phyloP scores from a whole-genome alignment of 108 stramenopile genomes.

The Skeletonema potamos region DNA sequence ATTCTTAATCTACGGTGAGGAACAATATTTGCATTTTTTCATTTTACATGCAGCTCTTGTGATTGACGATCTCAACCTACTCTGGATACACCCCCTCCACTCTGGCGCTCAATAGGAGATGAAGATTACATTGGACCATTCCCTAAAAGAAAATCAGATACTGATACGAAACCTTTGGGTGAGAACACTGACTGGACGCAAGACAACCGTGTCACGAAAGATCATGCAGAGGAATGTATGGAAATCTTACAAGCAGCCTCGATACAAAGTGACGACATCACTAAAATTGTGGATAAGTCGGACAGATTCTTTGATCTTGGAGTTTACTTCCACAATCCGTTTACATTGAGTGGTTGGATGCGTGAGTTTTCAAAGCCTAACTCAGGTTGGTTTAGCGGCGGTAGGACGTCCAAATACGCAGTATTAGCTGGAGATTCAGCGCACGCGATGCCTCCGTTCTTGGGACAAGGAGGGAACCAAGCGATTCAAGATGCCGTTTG shows the following conservation, averaged over 20 bases:
- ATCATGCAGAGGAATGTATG: conserved; percentile 27
- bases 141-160: conserved; percentile 25
- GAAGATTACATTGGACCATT: conserved; percentile 77
- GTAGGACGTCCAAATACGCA: conserved; percentile 21
- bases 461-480: conserved; percentile 97
- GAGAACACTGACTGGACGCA: conserved; percentile 80
- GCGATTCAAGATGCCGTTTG: conserved; percentile 89
- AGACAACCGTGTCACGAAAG: conserved; percentile 35
- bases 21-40: too few relatives aligned
- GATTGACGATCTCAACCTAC: too few relatives aligned
- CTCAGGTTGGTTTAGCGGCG: conserved; percentile 1
- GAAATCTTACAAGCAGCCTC: conserved; percentile 21
- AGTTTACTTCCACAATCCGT: conserved; percentile 87
- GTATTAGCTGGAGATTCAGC: conserved; percentile 90
- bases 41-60: too few relatives aligned
- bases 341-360: conserved; percentile 66
- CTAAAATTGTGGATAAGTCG: conserved; percentile 45
- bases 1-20: conserved; percentile 62
- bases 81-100: too few relatives aligned
- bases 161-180: conserved; percentile 13
- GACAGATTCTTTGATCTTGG: conserved; percentile 77
- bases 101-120: too few relatives aligned
- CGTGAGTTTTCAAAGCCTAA: conserved; percentile 38
- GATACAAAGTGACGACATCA: conserved; percentile 48
- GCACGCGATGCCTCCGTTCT: conserved; percentile 95